Conservation (phyloP, 2,329 filamentous ascomycete genomes). For the Zymoseptoria brevis region DNA sequence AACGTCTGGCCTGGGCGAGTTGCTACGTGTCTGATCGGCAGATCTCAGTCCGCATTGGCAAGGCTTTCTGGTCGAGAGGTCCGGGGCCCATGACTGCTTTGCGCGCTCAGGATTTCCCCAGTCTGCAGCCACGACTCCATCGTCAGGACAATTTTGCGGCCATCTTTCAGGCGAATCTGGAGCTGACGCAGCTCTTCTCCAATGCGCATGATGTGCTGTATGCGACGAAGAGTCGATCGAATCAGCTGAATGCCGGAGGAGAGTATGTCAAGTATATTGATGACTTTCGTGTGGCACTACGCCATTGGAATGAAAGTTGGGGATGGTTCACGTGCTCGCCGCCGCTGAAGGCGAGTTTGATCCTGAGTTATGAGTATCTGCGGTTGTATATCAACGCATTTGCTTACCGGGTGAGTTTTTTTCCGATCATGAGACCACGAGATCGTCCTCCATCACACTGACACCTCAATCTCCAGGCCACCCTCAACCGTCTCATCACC, state of each 20-base stretch:
- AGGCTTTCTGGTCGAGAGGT: constrained; percentile 29
- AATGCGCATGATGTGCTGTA: constrained; percentile 31
- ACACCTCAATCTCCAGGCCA: constrained; percentile 13
- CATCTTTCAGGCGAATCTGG: constrained; percentile 28
- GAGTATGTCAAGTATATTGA: constrained; percentile 32
- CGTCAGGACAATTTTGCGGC: constrained; percentile 27
- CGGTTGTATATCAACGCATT: constrained; percentile 60
- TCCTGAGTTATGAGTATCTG: constrained; percentile 57
- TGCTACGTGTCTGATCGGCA: constrained; percentile 30
- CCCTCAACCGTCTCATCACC: constrained; percentile 25
- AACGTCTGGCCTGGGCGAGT: constrained; percentile 28
- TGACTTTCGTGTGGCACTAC: constrained; percentile 26
- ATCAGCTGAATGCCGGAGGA: constrained; percentile 28
- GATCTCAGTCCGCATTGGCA: constrained; percentile 28
- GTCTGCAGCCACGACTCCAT: constrained; percentile 20
- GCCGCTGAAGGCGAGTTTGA: constrained; percentile 51
- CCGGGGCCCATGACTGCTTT: constrained; percentile 29
- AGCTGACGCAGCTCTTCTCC: constrained; percentile 29
- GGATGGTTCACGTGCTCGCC: constrained; percentile 35
- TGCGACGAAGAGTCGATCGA: constrained; percentile 26
- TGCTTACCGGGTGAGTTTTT: constrained; percentile 50
- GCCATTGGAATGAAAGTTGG: constrained; percentile 29
- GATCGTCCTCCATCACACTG: constrained; percentile 6
- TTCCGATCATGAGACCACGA: too few species aligned
- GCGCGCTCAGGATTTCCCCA: constrained; percentile 26